phyloP scores from a whole-genome alignment of 208 protist species.

The Jaenimonas drosophilae region DNA sequence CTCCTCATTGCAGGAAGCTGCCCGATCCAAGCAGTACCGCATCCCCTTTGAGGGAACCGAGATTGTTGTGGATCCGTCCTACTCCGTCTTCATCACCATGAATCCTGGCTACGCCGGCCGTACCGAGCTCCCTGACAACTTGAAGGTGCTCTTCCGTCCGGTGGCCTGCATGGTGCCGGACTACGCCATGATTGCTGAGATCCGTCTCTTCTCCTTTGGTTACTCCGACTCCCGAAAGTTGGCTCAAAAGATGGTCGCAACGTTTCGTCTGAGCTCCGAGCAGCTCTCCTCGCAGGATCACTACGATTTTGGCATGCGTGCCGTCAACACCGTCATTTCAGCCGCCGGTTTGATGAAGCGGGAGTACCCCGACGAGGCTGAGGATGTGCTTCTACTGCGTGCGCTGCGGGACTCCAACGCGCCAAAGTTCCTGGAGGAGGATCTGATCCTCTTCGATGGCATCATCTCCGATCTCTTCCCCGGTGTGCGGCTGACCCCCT shows the following conservation, averaged over 20 bases:
- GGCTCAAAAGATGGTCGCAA: conserved; percentile 96
- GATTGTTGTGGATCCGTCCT: conserved; percentile 90
- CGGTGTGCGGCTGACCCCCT: conserved; percentile 75
- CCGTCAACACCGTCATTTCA: conserved; percentile 97
- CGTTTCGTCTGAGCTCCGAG: conserved; percentile 96
- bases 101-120: conserved; percentile 98
- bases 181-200: conserved; percentile 98
- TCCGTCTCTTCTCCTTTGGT: conserved; percentile 97
- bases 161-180: conserved; percentile 99
- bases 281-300: conserved; percentile 97
- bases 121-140: conserved; percentile 97
- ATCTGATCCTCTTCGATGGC: conserved; percentile 91
- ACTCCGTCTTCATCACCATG: conserved; percentile 97
- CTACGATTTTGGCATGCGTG: conserved; percentile 99
- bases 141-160: conserved; percentile 96
- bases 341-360: conserved; percentile 94
- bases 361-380: conserved; percentile 86
- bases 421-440: conserved; percentile 96
- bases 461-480: conserved; percentile 98
- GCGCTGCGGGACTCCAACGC: conserved; percentile 95
- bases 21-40: conserved; percentile 57
- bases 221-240: conserved; percentile 93
- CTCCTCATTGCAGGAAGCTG: conserved; percentile 89
- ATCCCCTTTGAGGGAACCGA: conserved; percentile 94
- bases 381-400: conserved; percentile 92